phyloP scores from a whole-genome alignment of 2,329 filamentous ascomycete genomes.

The Huntiella moniliformis region DNA sequence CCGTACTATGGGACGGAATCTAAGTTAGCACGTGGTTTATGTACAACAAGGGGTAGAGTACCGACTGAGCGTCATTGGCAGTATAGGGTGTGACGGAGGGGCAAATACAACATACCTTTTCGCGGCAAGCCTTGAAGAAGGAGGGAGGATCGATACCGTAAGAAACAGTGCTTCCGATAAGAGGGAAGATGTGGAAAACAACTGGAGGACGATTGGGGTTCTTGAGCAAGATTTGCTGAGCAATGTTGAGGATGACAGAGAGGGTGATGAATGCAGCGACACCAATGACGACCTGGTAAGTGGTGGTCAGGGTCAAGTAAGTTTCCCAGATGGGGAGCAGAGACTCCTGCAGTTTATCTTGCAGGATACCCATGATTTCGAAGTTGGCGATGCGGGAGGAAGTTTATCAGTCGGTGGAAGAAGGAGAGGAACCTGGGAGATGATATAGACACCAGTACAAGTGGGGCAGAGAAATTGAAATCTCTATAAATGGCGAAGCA shows the following conservation, averaged over 20 bases:
- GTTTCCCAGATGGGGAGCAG: constrained; percentile 27
- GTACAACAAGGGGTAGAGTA: neutral
- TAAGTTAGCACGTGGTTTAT: constrained; percentile 1
- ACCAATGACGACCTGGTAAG: constrained; percentile 28
- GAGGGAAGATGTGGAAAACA: constrained; percentile 64
- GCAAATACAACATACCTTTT: constrained; percentile 40
- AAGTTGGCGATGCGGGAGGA: neutral
- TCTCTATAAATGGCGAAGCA: too few relatives aligned
- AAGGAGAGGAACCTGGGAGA: neutral
- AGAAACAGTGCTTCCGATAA: constrained; percentile 76
- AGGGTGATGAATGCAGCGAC: constrained; percentile 28
- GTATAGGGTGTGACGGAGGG: neutral
- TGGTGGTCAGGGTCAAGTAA: constrained; percentile 28
- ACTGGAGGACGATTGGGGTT: constrained; percentile 66
- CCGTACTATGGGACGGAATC: constrained; percentile 41
- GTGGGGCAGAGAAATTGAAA: constrained; percentile 7
- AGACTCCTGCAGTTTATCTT: constrained; percentile 25
- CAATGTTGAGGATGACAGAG: constrained; percentile 57
- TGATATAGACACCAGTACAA: constrained; percentile 11
- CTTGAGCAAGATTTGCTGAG: constrained; percentile 61
- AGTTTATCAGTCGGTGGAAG: neutral
- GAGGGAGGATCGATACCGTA: constrained; percentile 88
- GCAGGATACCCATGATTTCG: constrained; percentile 34
- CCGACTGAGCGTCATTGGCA: neutral
- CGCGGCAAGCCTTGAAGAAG: constrained; percentile 61